These are phyloP conservation scores for Backusella tuberculispora DNA, from an alignment of 192 early-diverging fungal species.

Conservation along the genomic window DNA sequence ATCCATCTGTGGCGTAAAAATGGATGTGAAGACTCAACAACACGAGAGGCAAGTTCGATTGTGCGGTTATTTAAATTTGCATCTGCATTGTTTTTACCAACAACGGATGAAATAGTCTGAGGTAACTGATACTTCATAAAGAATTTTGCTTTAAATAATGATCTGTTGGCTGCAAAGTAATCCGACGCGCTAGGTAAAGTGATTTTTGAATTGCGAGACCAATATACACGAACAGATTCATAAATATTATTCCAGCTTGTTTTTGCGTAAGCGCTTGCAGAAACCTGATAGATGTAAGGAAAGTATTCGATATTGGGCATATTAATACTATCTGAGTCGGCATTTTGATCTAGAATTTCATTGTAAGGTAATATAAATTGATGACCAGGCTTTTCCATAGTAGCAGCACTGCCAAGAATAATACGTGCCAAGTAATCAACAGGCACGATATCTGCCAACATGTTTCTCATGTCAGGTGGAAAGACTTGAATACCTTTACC, in stretches of 20 bases:
- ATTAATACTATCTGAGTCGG: neutral
- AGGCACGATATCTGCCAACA: conserved; percentile 42
- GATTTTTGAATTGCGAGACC: conserved; percentile 37
- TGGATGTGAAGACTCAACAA: conserved; percentile 37
- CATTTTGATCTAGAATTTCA: conserved; percentile 11
- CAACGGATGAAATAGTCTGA: conserved; percentile 27
- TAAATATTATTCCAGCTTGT: conserved; percentile 33
- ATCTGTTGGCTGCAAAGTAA: conserved; percentile 35
- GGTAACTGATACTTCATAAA: conserved; percentile 40
- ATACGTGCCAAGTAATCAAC: conserved; percentile 40
- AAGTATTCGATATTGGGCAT: conserved; percentile 32
- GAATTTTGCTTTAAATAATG: conserved; percentile 32
- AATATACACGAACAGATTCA: conserved; percentile 33
- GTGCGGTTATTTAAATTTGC: conserved; percentile 21
- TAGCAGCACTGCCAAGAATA: conserved; percentile 31
- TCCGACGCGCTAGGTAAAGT: conserved; percentile 34
- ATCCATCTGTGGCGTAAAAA: conserved; percentile 38
- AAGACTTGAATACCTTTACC: conserved; percentile 40
- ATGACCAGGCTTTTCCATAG: conserved; percentile 25
- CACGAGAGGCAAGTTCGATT: conserved; percentile 26
- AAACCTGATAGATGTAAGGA: conserved; percentile 39
- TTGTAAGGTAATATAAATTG: conserved; percentile 40
- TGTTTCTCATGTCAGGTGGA: conserved; percentile 31
- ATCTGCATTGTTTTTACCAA: conserved; percentile 21
- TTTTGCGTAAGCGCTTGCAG: conserved; percentile 19